Base-by-base conservation (phyloP, 345 rosid species). In the Microcos paniculata region DNA sequence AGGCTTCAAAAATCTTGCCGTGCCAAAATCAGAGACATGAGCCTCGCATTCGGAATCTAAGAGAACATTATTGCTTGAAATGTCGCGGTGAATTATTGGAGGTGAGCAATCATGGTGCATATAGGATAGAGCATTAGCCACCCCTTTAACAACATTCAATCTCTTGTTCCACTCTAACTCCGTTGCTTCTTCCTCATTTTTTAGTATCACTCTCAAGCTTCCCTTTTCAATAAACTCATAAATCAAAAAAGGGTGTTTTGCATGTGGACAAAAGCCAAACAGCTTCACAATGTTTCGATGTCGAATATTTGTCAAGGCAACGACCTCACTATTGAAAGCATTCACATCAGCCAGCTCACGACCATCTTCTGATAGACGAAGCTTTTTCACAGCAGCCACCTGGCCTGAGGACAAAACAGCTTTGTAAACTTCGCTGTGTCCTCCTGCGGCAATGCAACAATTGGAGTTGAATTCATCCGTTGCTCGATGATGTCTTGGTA, bases 261-360 rank as follows among this genome's bases (percentile, higher is more conserved):
- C 63, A 30, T 26, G 62, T 0, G 62, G 19, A 40, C 78, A 76
- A 23, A 76, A 82, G 10, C 85, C 85, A 33, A 72, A 42, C 55
- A 80, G 51, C 48, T 75, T 79, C 6, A 75, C 82, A 52, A 79
- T 75, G 72, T 79, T 79, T 0, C 79, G 63, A 28, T 82, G 85
- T 19, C 65, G 69, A 3, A 79, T 24, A 16, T 79, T 68, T 23
- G 76, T 59, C 58, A 82, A 45, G 23, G 82, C 83, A 14, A 26
- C 28, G 3, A 82, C 33, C 64, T 79, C 83, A 16, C 48, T 77
- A 23, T 4, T 15, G 4, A 82, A 82, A 19, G 48, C 33, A 10
- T 73, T 82, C 38, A 18, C 7, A 12, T 58, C 46, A 1, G 12
- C 33, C 8, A 9, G 14, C 8, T 56, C 33, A 2, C 66, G 74